phyloP scores from a whole-genome alignment of 2,329 filamentous ascomycete genomes.

The Stagonosporopsis tanaceti region DNA sequence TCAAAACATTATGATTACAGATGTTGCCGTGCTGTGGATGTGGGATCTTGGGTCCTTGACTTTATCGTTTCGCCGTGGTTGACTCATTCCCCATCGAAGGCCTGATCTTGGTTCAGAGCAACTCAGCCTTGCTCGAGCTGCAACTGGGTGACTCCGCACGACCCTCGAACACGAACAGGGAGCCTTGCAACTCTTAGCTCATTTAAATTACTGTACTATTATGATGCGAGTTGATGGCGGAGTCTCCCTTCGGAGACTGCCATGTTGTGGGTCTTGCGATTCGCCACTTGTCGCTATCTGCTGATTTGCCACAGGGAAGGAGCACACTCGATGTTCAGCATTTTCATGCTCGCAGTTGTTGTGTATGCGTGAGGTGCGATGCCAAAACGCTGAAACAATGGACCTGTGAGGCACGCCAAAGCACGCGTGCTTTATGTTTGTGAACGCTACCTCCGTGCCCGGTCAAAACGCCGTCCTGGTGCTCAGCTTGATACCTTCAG shows the following conservation, averaged over 20 bases:
- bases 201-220: background rate
- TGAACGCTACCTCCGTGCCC: conserved; percentile 5
- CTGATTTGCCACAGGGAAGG: background rate
- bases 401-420: background rate
- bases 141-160: background rate
- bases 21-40: background rate
- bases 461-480: background rate
- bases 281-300: background rate
- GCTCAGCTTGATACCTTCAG: background rate
- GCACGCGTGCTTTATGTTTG: background rate
- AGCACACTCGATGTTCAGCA: background rate
- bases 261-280: background rate
- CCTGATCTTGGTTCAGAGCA: background rate
- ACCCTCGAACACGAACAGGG: background rate
- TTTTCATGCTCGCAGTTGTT: background rate
- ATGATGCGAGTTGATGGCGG: background rate
- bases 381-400: background rate
- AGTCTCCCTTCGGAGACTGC: background rate
- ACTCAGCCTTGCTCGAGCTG: background rate
- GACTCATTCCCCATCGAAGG: background rate
- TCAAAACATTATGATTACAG: background rate
- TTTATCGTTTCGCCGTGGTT: background rate
- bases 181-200: background rate
- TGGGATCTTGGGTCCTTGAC: background rate
- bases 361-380: background rate